These are phyloP conservation scores for Tephrocybe rancida DNA, from an alignment of 768 basidiomycete genomes.

Conservation along the genomic window DNA sequence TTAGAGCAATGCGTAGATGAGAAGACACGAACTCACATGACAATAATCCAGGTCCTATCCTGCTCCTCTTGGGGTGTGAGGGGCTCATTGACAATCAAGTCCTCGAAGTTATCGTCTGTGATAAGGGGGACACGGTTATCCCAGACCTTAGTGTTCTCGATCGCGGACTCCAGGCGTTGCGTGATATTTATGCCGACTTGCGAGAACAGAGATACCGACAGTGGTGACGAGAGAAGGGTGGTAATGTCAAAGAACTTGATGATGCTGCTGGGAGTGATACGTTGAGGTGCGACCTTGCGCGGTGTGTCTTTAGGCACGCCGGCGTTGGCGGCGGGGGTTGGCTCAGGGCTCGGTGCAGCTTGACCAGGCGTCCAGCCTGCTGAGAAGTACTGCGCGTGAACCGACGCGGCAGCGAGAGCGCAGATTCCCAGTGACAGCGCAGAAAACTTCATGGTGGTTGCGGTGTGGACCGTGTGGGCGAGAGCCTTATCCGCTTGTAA, in stretches of 20 bases:
- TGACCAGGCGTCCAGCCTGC: slow-evolving; percentile 83
- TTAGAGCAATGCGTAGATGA: slow-evolving; percentile 12
- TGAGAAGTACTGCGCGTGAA: slow-evolving; percentile 75
- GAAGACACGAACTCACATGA: slow-evolving; percentile 52
- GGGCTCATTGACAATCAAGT: slow-evolving; percentile 70
- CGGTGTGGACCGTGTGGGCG: not conserved
- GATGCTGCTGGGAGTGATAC: slow-evolving; percentile 18
- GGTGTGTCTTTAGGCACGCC: slow-evolving; percentile 20
- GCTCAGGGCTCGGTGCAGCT: slow-evolving; percentile 35
- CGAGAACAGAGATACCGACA: slow-evolving; percentile 55
- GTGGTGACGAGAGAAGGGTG: slow-evolving; percentile 51
- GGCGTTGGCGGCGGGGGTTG: slow-evolving; percentile 15
- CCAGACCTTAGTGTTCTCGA: slow-evolving; percentile 48
- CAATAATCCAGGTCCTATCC: slow-evolving; percentile 74
- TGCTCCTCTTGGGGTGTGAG: slow-evolving; percentile 65
- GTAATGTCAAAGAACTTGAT: slow-evolving; percentile 38
- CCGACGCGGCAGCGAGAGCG: slow-evolving; percentile 37
- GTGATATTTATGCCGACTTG: slow-evolving; percentile 74
- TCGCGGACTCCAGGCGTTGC: slow-evolving; percentile 43
- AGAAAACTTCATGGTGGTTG: slow-evolving; percentile 54
- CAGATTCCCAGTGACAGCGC: slow-evolving; percentile 33
- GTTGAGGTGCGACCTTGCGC: slow-evolving; percentile 19
- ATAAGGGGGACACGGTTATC: slow-evolving; percentile 76
- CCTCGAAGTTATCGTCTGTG: slow-evolving; percentile 80
- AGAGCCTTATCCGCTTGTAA: not conserved